Percentiles rank a stretch among this genome's conserved stretches.
Evolutionary conservation across 192 early-diverging fungal genomes (phyloP).

Genomic region (Rhizoclosmatium globosum): DNA sequence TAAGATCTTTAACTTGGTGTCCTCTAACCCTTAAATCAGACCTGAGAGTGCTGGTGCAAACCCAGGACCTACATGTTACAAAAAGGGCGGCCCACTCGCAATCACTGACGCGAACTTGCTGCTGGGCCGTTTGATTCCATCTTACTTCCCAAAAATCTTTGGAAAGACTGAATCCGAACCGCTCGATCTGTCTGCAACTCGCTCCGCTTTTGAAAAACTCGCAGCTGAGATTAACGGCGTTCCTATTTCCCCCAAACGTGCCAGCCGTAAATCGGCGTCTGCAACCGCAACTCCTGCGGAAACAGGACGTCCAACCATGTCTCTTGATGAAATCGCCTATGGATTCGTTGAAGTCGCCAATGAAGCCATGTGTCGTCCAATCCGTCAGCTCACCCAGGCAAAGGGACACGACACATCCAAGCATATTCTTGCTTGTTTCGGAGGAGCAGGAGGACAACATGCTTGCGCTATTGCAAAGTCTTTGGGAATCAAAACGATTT

Average conservation of each 20-base stretch:
- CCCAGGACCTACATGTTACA: slow-evolving; percentile 96
- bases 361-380: slow-evolving; percentile 95
- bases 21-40: not conserved
- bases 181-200: slow-evolving; percentile 73
- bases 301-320: slow-evolving; percentile 53
- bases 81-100: slow-evolving; percentile 89
- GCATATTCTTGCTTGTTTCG: slow-evolving; percentile 18
- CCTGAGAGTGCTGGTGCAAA: slow-evolving; percentile 88
- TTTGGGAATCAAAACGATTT: slow-evolving; percentile 84
- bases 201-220: slow-evolving; percentile 70
- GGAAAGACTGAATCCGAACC: slow-evolving; percentile 84
- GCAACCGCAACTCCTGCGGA: not conserved
- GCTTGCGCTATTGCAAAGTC: slow-evolving; percentile 91
- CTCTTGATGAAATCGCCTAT: slow-evolving; percentile 86
- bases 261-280: slow-evolving; percentile 42
- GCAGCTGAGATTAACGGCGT: slow-evolving; percentile 70
- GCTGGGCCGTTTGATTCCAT: slow-evolving; percentile 83
- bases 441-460: slow-evolving; percentile 83
- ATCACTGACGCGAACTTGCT: slow-evolving; percentile 95
- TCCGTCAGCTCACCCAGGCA: slow-evolving; percentile 90
- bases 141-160: slow-evolving; percentile 96
- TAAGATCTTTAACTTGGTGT: slow-evolving; percentile 35
- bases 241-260: slow-evolving; percentile 8
- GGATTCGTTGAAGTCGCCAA: slow-evolving; percentile 97
- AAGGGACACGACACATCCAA: slow-evolving; percentile 85